phyloP scores from a whole-genome alignment of 2,329 filamentous ascomycete species.

The Pyrenochaeta sp. region DNA sequence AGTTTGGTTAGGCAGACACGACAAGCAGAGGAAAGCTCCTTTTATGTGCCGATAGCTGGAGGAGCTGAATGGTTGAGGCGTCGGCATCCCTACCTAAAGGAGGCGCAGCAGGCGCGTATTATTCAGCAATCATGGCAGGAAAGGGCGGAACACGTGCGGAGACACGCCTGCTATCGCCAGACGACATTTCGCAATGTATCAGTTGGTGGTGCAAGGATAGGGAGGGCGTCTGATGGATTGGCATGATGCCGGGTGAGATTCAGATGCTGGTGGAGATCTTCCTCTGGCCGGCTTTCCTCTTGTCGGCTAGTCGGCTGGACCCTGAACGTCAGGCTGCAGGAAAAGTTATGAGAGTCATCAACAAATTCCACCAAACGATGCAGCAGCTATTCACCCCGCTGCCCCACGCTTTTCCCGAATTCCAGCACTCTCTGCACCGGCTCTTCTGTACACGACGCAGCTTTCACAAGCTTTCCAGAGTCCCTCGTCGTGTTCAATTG shows the following conservation, averaged over 20 bases:
- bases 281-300: slow-evolving; percentile 5
- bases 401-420: slow-evolving; percentile 38
- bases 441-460: slow-evolving; percentile 37
- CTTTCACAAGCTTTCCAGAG: slow-evolving; percentile 46
- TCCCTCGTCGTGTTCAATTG: slow-evolving; percentile 32
- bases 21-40: neutral
- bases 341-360: slow-evolving; percentile 35
- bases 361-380: slow-evolving; percentile 34
- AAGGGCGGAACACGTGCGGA: slow-evolving; percentile 1
- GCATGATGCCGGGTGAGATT: neutral
- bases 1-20: neutral
- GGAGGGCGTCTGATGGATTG: neutral
- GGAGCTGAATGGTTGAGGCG: slow-evolving; percentile 7
- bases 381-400: slow-evolving; percentile 29
- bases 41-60: neutral
- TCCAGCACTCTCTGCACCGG: slow-evolving; percentile 33
- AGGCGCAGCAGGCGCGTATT: slow-evolving; percentile 4
- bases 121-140: neutral
- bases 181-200: neutral
- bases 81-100: slow-evolving; percentile 5
- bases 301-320: slow-evolving; percentile 23
- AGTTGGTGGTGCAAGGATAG: neutral
- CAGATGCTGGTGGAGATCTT: neutral
- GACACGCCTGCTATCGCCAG: neutral
- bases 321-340: slow-evolving; percentile 35